Evolutionary conservation across 345 rosid species (phyloP), one percentile per base, ranked within the genome.

Genomic region (Pelargonium nanum): DNA sequence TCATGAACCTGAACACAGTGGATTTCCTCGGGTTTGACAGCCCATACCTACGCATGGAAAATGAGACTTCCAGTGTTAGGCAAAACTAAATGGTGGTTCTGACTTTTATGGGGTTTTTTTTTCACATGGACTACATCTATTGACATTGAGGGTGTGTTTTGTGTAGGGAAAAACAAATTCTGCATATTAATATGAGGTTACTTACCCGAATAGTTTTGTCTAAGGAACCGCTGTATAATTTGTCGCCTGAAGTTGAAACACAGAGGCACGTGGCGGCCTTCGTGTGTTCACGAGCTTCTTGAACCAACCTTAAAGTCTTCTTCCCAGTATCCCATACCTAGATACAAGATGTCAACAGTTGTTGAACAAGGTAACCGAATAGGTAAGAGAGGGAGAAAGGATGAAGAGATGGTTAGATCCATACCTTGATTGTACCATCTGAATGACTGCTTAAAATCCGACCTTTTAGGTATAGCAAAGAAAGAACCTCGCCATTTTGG

Each of bases 381-480:
- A 32, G 13, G 53, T 45, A 34, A 5, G 0, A 30, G 26, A 24
- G 20, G 19, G 17, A 61, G 19, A 40, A 1, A 1, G 19, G 55
- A 59, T 1, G 19, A 26, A 22, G 64, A 10, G 22, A 9, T 26
- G 19, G 25, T 57, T 21, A 45, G 53, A 53, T 19, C 26, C 59
- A 48, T 6, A 78, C 91, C 91, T 85, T 85, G 61, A 85, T 77
- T 24, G 88, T 81, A 62, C 91, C 91, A 59, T 83, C 91, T 1
- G 88, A 79, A 69, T 85, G 88, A 64, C 91, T 67, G 77, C 86
- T 81, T 22, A 85, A 19, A 55, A 85, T 55, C 19, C 78, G 69
- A 58, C 79, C 78, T 64, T 77, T 81, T 2, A 77, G 40, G 60
- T 77, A 72, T 55, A 70, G 66, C 72, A 83, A 72, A 57, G 79